Evolutionary conservation across 73 alveolate genomes (phyloP).

Genomic region (Uronychia binucleata): DNA sequence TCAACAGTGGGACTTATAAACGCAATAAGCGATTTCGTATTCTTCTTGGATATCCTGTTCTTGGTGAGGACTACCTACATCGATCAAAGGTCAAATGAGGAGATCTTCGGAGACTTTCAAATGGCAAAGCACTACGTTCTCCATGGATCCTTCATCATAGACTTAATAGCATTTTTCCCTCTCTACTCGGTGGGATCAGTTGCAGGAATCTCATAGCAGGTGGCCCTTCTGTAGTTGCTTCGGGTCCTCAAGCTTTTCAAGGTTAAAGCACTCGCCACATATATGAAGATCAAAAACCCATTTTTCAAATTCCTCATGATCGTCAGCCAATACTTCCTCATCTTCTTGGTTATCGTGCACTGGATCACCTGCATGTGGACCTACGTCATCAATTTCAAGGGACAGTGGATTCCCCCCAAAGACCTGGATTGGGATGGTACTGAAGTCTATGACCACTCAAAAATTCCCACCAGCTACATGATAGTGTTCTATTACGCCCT

Average conservation of each 20-base stretch:
- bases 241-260: slow-evolving; percentile 54
- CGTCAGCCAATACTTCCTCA: slow-evolving; percentile 27
- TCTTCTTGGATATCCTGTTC: slow-evolving; percentile 38
- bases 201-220: neutral
- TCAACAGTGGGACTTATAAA: neutral
- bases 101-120: slow-evolving; percentile 14
- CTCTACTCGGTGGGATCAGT: slow-evolving; percentile 28
- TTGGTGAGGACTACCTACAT: slow-evolving; percentile 50
- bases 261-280: slow-evolving; percentile 52
- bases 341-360: slow-evolving; percentile 50
- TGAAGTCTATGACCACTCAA: slow-evolving; percentile 1
- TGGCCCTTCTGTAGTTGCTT: slow-evolving; percentile 34
- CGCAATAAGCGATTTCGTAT: slow-evolving; percentile 1
- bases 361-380: slow-evolving; percentile 71
- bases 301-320: slow-evolving; percentile 35
- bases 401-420: slow-evolving; percentile 54
- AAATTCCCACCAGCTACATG: slow-evolving; percentile 5
- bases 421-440: slow-evolving; percentile 16
- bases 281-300: slow-evolving; percentile 22
- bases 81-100: slow-evolving; percentile 40
- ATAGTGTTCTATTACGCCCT: slow-evolving; percentile 51
- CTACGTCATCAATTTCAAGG: slow-evolving; percentile 8
- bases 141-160: slow-evolving; percentile 57
- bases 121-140: slow-evolving; percentile 44
- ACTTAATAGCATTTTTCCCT: slow-evolving; percentile 53